A percentile compares a stretch with the other conserved stretches of the same genome.
These are phyloP conservation scores for Peronosclerospora sorghi DNA, from an alignment of 352 stramenopile genomes.

Conservation along the genomic window DNA sequence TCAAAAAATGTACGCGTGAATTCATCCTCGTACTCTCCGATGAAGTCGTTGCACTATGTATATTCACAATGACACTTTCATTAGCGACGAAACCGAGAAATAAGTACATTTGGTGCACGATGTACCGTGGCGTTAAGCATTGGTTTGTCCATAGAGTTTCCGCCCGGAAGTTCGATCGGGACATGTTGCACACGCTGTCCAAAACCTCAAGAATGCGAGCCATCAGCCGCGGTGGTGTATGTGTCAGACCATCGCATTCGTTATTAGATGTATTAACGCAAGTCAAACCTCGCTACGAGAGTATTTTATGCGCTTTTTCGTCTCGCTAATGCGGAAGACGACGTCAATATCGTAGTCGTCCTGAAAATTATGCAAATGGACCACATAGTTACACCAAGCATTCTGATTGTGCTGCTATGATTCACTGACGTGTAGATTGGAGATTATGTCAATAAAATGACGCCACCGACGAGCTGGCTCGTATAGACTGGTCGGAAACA, in stretches of 20 bases:
- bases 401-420: no score
- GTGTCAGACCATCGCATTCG: no score
- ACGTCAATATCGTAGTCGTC: slow-evolving; percentile 78
- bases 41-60: slow-evolving; percentile 77
- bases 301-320: slow-evolving; percentile 81
- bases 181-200: slow-evolving; percentile 53
- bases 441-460: no score
- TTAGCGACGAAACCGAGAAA: not conserved
- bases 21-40: slow-evolving; percentile 72
- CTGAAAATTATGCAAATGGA: slow-evolving; percentile 10
- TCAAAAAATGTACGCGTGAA: slow-evolving; percentile 70
- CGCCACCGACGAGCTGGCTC: no score
- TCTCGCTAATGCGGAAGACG: slow-evolving; percentile 78
- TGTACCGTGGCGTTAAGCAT: slow-evolving; percentile 49
- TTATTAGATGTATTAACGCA: no score
- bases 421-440: no score
- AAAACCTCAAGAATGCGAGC: slow-evolving; percentile 78
- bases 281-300: slow-evolving; percentile 50
- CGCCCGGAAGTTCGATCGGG: slow-evolving; percentile 24
- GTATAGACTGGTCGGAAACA: no score
- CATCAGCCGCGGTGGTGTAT: slow-evolving; percentile 1
- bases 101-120: not conserved
- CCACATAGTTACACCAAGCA: not conserved
- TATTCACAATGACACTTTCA: not conserved
- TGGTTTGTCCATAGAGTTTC: slow-evolving; percentile 39